These are phyloP conservation scores for Flaveria ramosissima DNA, from an alignment of 129 eudicot species.

Conservation along the genomic window DNA sequence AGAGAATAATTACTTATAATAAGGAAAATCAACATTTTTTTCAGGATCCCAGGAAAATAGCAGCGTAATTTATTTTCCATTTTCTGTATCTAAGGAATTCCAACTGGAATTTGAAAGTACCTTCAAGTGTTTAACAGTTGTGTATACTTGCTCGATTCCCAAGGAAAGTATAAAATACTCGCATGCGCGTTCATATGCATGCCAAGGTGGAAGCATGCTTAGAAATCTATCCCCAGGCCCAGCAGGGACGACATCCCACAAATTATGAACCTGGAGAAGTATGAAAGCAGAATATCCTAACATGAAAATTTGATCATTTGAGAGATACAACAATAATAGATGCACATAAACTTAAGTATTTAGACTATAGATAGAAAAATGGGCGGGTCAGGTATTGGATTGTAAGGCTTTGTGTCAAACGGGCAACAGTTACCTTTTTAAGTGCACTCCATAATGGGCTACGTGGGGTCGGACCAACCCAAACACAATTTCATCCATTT, in stretches of 20 bases:
- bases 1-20: conserved; percentile 19
- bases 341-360: neutral
- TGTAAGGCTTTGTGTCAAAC: neutral
- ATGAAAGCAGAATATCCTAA: neutral
- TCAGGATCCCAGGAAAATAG: conserved; percentile 7
- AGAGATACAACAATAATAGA: conserved; percentile 7
- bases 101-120: conserved; percentile 38
- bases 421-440: neutral
- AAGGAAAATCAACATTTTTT: neutral
- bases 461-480: neutral
- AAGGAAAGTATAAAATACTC: conserved; percentile 74
- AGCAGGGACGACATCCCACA: conserved; percentile 81
- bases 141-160: conserved; percentile 86
- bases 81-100: conserved; percentile 9
- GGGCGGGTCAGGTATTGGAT: neutral
- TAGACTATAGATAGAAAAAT: neutral
- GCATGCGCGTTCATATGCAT: conserved; percentile 92
- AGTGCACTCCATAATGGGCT: neutral
- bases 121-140: conserved; percentile 72
- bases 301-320: conserved; percentile 9
- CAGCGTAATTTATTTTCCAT: neutral
- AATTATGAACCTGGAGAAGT: conserved; percentile 51
- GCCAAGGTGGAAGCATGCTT: conserved; percentile 99
- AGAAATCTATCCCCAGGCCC: conserved; percentile 86
- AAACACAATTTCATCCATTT: conserved; percentile 5